These are phyloP conservation scores for Aeschynomene evenia DNA, from an alignment of 306 rosid species.

Conservation along the genomic window DNA sequence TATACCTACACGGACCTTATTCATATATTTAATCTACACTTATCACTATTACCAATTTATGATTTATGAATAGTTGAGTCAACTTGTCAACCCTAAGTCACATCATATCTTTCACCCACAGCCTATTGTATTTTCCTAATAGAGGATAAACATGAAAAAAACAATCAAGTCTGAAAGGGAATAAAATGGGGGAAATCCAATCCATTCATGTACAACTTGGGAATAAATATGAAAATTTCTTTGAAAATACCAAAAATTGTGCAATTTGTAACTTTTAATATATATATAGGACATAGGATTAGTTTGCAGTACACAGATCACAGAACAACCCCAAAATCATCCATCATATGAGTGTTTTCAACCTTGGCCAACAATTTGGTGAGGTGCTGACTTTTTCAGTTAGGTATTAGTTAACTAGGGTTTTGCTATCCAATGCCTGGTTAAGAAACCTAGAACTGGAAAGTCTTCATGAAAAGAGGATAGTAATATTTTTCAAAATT, in stretches of 20 bases:
- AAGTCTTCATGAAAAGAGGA: too few relatives aligned
- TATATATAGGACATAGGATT: not conserved
- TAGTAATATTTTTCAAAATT: too few relatives aligned
- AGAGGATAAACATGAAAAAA: not conserved
- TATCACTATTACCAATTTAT: too few relatives aligned
- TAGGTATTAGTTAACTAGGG: not conserved
- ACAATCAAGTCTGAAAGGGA: not conserved
- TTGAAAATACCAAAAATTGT: not conserved
- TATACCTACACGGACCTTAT: not conserved
- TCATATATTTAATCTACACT: too few relatives aligned
- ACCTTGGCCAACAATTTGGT: not conserved
- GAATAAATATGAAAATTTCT: not conserved
- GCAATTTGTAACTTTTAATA: not conserved
- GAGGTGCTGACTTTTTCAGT: not conserved
- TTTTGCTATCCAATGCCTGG: too few relatives aligned
- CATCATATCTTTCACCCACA: too few relatives aligned
- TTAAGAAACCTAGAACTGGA: too few relatives aligned
- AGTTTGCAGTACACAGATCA: not conserved
- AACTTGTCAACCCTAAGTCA: too few relatives aligned
- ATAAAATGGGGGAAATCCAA: not conserved
- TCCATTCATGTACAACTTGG: constrained; percentile 2
- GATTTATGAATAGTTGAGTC: not conserved
- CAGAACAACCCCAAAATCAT: not conserved
- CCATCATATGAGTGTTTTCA: not conserved
- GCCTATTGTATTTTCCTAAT: not conserved